These are phyloP conservation scores for Vararia minispora DNA, from an alignment of 768 basidiomycete species.

Conservation along the genomic window DNA sequence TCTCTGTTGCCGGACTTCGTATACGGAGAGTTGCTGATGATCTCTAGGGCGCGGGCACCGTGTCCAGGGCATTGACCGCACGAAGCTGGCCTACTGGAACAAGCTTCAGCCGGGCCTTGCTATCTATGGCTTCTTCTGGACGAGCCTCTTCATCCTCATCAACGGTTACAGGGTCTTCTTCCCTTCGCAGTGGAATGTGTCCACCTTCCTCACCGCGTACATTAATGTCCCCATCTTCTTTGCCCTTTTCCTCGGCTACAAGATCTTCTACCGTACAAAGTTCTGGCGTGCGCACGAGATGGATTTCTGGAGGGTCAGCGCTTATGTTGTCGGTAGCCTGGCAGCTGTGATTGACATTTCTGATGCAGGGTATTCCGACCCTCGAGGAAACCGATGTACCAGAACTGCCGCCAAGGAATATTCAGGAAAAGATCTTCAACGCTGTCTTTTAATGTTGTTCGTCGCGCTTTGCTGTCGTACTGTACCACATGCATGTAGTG, in stretches of 20 bases:
- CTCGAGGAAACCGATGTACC: slow-evolving; percentile 57
- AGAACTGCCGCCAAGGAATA: slow-evolving; percentile 35
- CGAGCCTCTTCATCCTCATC: slow-evolving; percentile 45
- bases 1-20: slow-evolving; percentile 5
- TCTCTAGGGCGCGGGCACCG: slow-evolving; percentile 45
- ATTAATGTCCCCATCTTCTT: slow-evolving; percentile 31
- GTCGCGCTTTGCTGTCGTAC: no score
- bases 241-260: slow-evolving; percentile 32
- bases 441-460: slow-evolving; percentile 35
- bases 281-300: slow-evolving; percentile 50
- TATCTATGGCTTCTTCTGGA: slow-evolving; percentile 64
- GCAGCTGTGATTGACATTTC: neutral
- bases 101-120: slow-evolving; percentile 54
- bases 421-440: slow-evolving; percentile 38
- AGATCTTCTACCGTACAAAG: slow-evolving; percentile 27
- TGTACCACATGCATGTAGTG: no score
- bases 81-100: slow-evolving; percentile 50
- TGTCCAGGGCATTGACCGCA: slow-evolving; percentile 54
- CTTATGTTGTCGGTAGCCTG: neutral
- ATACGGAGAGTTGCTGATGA: slow-evolving; percentile 2
- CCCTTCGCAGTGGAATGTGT: slow-evolving; percentile 41
- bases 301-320: slow-evolving; percentile 53
- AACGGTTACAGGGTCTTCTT: slow-evolving; percentile 54
- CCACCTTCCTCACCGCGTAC: slow-evolving; percentile 40
- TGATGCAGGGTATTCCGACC: slow-evolving; percentile 47